Evolutionary conservation across 768 basidiomycete species (phyloP).

Genomic region (Xerocomellus chrysenteron): DNA sequence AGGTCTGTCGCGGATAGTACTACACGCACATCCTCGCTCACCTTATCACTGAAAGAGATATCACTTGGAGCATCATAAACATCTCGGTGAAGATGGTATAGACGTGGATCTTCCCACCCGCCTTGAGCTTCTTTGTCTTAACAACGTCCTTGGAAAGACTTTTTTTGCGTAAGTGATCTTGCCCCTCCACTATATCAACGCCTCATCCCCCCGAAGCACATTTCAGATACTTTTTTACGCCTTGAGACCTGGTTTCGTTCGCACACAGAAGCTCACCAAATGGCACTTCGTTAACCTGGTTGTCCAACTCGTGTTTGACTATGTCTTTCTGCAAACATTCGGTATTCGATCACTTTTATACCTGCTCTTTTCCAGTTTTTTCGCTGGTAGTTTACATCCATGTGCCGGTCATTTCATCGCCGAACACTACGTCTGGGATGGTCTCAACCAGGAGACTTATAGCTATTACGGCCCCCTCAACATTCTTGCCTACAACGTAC

Average conservation of each 20-base stretch:
- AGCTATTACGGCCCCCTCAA: constrained; percentile 95
- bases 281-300: constrained; percentile 86
- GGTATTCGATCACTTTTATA: constrained; percentile 64
- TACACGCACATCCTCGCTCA: neutral
- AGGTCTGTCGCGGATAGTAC: constrained; percentile 45
- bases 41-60: constrained; percentile 55
- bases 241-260: constrained; percentile 89
- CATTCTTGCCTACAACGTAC: constrained; percentile 86
- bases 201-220: constrained; percentile 52
- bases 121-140: constrained; percentile 80
- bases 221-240: constrained; percentile 99
- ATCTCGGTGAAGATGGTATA: constrained; percentile 91
- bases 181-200: neutral
- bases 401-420: constrained; percentile 98
- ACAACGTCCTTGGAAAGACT: constrained; percentile 96
- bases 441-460: constrained; percentile 91
- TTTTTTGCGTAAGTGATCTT: constrained; percentile 80
- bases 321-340: constrained; percentile 51
- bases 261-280: constrained; percentile 70
- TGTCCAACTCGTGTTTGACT: constrained; percentile 71
- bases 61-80: constrained; percentile 96
- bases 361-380: constrained; percentile 87
- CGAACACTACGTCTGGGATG: constrained; percentile 95
- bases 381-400: constrained; percentile 94
- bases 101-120: constrained; percentile 93